These are phyloP conservation scores for Malus sieversii DNA, from an alignment of 306 rosid species.

Conservation along the genomic window DNA sequence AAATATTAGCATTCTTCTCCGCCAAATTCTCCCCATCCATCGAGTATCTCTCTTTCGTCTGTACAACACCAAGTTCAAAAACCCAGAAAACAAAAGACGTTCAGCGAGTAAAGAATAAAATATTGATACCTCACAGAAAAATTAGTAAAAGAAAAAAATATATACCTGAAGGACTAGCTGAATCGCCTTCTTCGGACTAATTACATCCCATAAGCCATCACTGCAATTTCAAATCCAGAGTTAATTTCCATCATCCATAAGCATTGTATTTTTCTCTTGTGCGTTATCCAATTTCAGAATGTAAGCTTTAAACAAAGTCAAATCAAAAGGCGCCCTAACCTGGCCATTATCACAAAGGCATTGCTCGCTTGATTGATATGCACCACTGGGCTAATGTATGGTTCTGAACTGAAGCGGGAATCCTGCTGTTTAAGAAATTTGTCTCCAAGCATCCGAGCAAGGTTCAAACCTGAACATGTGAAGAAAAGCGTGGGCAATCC, in stretches of 20 bases:
- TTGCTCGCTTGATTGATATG: slow-evolving; percentile 47
- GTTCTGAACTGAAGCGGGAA: slow-evolving; percentile 86
- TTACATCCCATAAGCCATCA: slow-evolving; percentile 96
- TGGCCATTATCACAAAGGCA: slow-evolving; percentile 77
- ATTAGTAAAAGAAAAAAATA: background rate
- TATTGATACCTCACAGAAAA: background rate
- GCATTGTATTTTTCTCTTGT: background rate
- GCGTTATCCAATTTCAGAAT: background rate
- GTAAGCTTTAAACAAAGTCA: background rate
- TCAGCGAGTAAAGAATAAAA: background rate
- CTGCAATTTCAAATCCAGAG: slow-evolving; percentile 39
- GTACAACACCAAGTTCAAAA: slow-evolving; percentile 13
- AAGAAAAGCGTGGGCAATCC: slow-evolving; percentile 23
- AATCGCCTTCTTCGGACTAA: slow-evolving; percentile 61
- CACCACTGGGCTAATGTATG: slow-evolving; percentile 69
- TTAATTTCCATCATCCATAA: background rate
- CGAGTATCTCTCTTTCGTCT: slow-evolving; percentile 55
- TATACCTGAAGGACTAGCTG: slow-evolving; percentile 76
- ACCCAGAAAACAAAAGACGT: background rate
- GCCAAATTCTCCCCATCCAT: slow-evolving; percentile 47
- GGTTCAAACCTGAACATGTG: slow-evolving; percentile 70
- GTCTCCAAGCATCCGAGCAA: slow-evolving; percentile 97
- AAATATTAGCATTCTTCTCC: slow-evolving; percentile 66
- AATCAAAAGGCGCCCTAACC: slow-evolving; percentile 45
- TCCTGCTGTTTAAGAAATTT: slow-evolving; percentile 96